phyloP scores from a whole-genome alignment of 805 yeast species.

The Candida ovalis region DNA sequence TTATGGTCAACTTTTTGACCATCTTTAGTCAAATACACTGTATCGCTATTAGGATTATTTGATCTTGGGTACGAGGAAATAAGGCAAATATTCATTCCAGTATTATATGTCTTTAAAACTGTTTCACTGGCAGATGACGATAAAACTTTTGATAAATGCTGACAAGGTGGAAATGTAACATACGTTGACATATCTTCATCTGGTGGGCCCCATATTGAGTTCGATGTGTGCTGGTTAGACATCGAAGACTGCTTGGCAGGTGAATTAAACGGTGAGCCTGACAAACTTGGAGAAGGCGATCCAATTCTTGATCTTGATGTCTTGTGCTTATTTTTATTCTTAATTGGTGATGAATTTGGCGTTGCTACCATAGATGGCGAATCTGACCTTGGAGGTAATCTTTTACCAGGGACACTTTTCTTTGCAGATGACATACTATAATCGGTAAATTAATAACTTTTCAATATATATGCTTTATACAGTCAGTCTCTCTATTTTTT shows the following conservation, averaged over 20 bases:
- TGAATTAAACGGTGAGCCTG: background rate
- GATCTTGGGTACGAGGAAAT: conserved; percentile 18
- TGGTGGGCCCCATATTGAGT: background rate
- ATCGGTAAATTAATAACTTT: too few relatives aligned
- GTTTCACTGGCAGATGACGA: conserved; percentile 46
- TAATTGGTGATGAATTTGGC: conserved; percentile 2
- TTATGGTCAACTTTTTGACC: conserved; percentile 37
- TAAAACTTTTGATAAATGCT: conserved; percentile 45
- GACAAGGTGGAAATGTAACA: conserved; percentile 42
- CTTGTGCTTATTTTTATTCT: background rate
- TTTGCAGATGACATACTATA: conserved; percentile 13
- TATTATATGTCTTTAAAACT: conserved; percentile 46
- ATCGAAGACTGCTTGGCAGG: background rate
- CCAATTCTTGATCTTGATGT: background rate
- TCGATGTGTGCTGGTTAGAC: background rate
- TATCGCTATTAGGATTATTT: conserved; percentile 4
- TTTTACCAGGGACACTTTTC: conserved; percentile 17
- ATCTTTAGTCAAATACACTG: conserved; percentile 29
- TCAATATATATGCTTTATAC: too few relatives aligned
- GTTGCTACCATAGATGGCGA: conserved; percentile 3
- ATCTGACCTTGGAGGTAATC: conserved; percentile 5
- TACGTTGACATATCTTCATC: conserved; percentile 21
- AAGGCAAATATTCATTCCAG: conserved; percentile 46
- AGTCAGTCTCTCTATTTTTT: background rate
- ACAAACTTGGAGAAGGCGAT: background rate